phyloP scores from a whole-genome alignment of 2,329 filamentous ascomycete species.

The Cordyceps fumosorosea region DNA sequence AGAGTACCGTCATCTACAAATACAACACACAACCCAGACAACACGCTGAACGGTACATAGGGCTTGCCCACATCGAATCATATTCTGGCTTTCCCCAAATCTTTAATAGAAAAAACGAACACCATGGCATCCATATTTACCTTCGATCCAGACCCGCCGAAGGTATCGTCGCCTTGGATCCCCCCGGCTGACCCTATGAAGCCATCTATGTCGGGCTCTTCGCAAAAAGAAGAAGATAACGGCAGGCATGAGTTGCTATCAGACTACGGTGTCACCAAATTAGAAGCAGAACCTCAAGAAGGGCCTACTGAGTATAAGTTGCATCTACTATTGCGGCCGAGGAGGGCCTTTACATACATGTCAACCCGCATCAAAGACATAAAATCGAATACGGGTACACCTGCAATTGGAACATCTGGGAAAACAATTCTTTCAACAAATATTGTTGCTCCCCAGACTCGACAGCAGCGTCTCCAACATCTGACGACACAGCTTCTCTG shows the following conservation, averaged over 20 bases:
- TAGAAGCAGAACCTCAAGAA: constrained; percentile 87
- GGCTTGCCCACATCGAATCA: no score
- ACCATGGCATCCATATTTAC: constrained; percentile 92
- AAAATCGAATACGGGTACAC: background rate
- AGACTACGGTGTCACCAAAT: constrained; percentile 62
- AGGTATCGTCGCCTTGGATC: constrained; percentile 88
- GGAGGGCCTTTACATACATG: constrained; percentile 65
- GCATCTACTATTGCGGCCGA: constrained; percentile 74
- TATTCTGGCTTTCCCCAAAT: background rate
- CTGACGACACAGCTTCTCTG: constrained; percentile 92
- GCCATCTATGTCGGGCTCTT: background rate
- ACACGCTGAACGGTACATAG: background rate
- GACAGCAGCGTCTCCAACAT: constrained; percentile 80
- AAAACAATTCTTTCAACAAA: constrained; percentile 19
- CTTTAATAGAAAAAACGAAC: background rate
- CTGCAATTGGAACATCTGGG: constrained; percentile 5
- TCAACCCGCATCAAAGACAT: constrained; percentile 45
- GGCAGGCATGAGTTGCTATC: constrained; percentile 37
- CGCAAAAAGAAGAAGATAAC: background rate
- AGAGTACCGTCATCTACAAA: background rate
- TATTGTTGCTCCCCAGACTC: constrained; percentile 53
- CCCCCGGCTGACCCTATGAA: constrained; percentile 40
- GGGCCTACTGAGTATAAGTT: constrained; percentile 96
- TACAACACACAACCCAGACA: background rate
- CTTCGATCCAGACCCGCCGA: constrained; percentile 79